Evolutionary conservation across 2,329 filamentous ascomycete genomes (phyloP), one percentile per base, ranked within the genome.

Genomic region (Beauveria pseudobassiana): DNA sequence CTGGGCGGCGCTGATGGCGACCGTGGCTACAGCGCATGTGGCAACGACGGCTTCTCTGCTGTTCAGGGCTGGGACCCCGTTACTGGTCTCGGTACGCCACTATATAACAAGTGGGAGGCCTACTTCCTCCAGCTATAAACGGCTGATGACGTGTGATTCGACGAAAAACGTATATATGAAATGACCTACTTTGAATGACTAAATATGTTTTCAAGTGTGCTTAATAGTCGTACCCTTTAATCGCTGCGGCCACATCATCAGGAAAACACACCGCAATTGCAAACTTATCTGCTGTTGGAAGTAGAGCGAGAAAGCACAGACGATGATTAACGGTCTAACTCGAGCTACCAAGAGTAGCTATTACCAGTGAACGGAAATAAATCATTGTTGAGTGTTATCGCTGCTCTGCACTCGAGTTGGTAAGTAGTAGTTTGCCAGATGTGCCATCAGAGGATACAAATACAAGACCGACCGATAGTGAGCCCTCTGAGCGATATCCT

Each of bases 341-440:
- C 10, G 30, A 34, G 12, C 30, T 34, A 34, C 0, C 30, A 14
- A 4, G 4, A 14, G 12, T 14, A 12, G 4, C 4, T 0, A 5
- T 5, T 5, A 34, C 4, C 12, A 34, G 10, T 1, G 12, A 34
- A 5, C 4, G 30, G 30, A 14, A 14, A 14, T 34, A 12, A 34
- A 4, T 34, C 3, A 34, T 34, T 34, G 30, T 14, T 34, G 30
- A 30, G 3, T 30, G 10, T 12, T 30, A 30, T 5, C 30, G 30
- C 30, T 30, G 10, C 30, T 30, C 10, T 30, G 30, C 30, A 30
- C 30, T 4, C 30, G 9, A 30, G 30, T 34, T 34, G 12, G 30
- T 34, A 5, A 73, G 65, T 73, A 73, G 57, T 67, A 71, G 50
- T 64, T 64, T 56, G n/a, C 63, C 71, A 8, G 59, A 57, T n/a